Conservation (phyloP, 495 filamentous ascomycete species). For the Bathelium albidoporum region DNA sequence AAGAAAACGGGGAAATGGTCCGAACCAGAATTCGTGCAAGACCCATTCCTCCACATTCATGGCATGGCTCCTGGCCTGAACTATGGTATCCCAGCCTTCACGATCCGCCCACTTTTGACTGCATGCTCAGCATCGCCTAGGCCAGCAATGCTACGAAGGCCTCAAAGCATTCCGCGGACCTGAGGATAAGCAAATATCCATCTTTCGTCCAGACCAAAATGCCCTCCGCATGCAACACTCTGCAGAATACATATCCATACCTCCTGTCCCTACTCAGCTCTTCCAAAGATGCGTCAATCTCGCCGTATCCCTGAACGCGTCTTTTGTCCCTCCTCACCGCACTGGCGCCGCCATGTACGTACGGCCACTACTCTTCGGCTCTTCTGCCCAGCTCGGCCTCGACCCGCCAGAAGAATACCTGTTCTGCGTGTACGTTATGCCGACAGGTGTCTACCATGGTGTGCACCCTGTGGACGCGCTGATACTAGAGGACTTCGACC, state of each 20-base stretch:
- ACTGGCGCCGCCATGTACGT: constrained; percentile 36
- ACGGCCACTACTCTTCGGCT: constrained; percentile 36
- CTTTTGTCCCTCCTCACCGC: constrained; percentile 35
- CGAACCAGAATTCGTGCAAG: constrained; percentile 32
- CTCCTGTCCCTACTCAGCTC: constrained; percentile 29
- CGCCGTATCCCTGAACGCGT: constrained; percentile 34
- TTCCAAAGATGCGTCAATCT: constrained; percentile 31
- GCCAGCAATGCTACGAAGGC: constrained; percentile 32
- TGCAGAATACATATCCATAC: constrained; percentile 31
- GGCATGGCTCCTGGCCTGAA: constrained; percentile 39
- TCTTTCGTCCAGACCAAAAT: constrained; percentile 35
- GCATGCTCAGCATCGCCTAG: neutral
- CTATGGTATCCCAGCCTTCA: constrained; percentile 29
- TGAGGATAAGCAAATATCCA: constrained; percentile 26
- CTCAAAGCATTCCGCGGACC: constrained; percentile 32
- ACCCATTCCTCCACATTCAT: constrained; percentile 34
- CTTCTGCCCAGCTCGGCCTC: constrained; percentile 27
- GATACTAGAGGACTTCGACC: constrained; percentile 48
- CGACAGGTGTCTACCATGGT: constrained; percentile 33
- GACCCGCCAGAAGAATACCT: constrained; percentile 30
- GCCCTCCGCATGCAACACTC: constrained; percentile 29
- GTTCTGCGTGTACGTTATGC: constrained; percentile 36
- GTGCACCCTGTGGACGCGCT: constrained; percentile 31
- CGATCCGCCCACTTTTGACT: neutral
- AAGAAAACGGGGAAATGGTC: constrained; percentile 32